Conservation (phyloP, 768 basidiomycete species). For the Amanita phalloides region DNA sequence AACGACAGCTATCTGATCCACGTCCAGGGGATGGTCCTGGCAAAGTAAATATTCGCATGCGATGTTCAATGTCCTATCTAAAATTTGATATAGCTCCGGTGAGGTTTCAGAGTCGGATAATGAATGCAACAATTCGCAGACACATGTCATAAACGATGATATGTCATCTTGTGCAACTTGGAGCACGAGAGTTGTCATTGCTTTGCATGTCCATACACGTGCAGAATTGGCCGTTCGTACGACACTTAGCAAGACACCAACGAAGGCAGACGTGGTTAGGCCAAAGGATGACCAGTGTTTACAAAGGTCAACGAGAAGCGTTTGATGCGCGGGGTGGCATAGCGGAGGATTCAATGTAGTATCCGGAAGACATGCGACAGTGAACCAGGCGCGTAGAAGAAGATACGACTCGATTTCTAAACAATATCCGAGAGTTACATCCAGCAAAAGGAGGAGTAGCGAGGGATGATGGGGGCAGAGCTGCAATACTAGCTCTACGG, state of each 20-base stretch:
- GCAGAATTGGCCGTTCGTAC: conserved; percentile 9
- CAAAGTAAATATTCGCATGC: neutral
- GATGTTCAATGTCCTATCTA: neutral
- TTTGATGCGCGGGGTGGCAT: conserved; percentile 33
- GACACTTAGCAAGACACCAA: conserved; percentile 18
- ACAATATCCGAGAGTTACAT: conserved; percentile 34
- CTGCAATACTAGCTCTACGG: conserved; percentile 34
- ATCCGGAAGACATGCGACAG: conserved; percentile 20
- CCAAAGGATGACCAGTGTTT: conserved; percentile 24
- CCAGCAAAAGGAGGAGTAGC: conserved; percentile 36
- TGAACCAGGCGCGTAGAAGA: conserved; percentile 32
- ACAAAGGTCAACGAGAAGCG: conserved; percentile 35
- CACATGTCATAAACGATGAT: conserved; percentile 1
- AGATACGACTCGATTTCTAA: conserved; percentile 31
- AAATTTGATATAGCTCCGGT: neutral
- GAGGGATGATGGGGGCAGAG: conserved; percentile 36
- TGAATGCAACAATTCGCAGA: neutral
- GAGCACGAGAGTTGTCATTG: conserved; percentile 12
- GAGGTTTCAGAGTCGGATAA: conserved; percentile 16
- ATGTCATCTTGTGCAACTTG: neutral
- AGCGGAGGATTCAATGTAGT: conserved; percentile 16
- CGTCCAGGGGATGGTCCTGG: neutral
- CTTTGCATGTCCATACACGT: conserved; percentile 32
- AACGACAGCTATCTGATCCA: neutral
- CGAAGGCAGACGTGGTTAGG: conserved; percentile 19